Conservation (phyloP, 768 basidiomycete genomes). For the Boletus coccyginus region DNA sequence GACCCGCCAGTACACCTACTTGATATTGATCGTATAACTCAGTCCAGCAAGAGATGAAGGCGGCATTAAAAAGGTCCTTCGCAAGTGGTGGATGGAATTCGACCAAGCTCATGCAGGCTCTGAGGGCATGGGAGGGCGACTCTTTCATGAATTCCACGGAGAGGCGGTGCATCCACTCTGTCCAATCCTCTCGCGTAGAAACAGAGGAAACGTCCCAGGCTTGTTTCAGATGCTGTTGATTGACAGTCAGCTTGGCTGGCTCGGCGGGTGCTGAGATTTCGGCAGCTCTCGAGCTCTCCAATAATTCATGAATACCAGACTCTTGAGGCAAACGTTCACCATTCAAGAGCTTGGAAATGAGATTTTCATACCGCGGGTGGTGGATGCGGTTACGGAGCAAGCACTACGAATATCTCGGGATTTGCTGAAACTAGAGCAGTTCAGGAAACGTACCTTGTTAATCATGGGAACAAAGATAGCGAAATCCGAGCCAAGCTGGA, state of each 20-base stretch:
- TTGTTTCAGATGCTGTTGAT: constrained; percentile 95
- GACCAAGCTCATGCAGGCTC: constrained; percentile 92
- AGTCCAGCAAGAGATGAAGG: constrained; percentile 96
- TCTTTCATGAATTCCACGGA: constrained; percentile 97
- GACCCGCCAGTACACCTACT: constrained; percentile 40
- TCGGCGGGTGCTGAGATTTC: constrained; percentile 85
- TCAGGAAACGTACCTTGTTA: constrained; percentile 64
- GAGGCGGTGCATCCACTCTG: constrained; percentile 91
- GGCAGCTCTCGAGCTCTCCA: constrained; percentile 63
- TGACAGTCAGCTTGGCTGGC: constrained; percentile 85
- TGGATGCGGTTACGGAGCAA: constrained; percentile 71
- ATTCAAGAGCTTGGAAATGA: constrained; percentile 85
- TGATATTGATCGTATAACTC: constrained; percentile 97
- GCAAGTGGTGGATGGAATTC: constrained; percentile 90
- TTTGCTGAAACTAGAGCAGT: not conserved
- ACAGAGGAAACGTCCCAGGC: constrained; percentile 90
- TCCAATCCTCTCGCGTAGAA: constrained; percentile 83
- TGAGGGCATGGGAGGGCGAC: constrained; percentile 95
- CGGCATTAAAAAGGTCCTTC: constrained; percentile 95
- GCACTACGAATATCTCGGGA: constrained; percentile 46
- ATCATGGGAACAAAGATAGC: constrained; percentile 98
- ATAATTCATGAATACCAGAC: constrained; percentile 61
- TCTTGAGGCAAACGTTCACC: constrained; percentile 93
- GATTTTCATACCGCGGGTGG: constrained; percentile 82
- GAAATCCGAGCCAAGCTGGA: constrained; percentile 94